Evolutionary conservation across 345 rosid genomes (phyloP).

Genomic region (Abelmoschus esculentus): DNA sequence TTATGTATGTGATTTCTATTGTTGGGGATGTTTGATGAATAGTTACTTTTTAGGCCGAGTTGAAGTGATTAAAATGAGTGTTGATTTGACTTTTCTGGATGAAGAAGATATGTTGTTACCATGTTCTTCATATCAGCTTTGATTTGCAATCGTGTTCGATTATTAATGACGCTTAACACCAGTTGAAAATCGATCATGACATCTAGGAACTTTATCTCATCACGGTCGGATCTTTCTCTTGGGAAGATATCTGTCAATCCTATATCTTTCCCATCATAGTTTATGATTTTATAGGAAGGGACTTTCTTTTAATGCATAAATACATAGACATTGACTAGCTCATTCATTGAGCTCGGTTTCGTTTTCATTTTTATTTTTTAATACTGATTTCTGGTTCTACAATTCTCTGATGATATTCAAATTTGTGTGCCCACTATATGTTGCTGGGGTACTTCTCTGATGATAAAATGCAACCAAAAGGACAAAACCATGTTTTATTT

Average conservation of each 20-base stretch:
- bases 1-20: too few relatives aligned
- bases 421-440: neutral
- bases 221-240: neutral
- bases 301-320: neutral
- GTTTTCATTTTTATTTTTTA: neutral
- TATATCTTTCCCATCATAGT: neutral
- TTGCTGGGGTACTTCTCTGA: neutral
- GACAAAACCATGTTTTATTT: slow-evolving; percentile 7
- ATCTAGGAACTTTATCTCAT: neutral
- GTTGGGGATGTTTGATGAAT: neutral
- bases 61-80: neutral
- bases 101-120: neutral
- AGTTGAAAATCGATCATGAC: neutral
- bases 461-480: slow-evolving; percentile 12
- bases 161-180: neutral
- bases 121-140: neutral
- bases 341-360: neutral
- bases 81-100: neutral
- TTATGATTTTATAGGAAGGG: neutral
- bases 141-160: neutral
- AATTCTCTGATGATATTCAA: neutral
- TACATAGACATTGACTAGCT: neutral
- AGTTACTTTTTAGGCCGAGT: neutral
- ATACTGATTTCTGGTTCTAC: too few relatives aligned
- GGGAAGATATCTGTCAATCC: neutral